Percentiles rank a stretch among this genome's conserved stretches.
These are phyloP conservation scores for Crithidia expoeki DNA, from an alignment of 208 protist genomes.

Conservation along the genomic window DNA sequence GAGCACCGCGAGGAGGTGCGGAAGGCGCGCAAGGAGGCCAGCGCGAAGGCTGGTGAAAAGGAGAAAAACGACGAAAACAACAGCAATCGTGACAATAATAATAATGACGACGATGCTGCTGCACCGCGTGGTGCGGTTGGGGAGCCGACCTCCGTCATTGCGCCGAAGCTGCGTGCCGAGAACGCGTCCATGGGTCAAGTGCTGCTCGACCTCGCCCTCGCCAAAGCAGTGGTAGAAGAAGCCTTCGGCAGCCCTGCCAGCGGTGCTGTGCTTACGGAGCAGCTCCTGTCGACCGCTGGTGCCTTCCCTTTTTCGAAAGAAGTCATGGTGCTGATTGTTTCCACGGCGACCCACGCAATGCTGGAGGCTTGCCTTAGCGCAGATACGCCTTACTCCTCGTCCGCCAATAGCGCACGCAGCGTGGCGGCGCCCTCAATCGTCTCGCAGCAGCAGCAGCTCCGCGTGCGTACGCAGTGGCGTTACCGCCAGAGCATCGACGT, in stretches of 20 bases:
- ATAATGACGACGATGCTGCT: neutral
- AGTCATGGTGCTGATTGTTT: conserved; percentile 40
- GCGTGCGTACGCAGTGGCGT: conserved; percentile 30
- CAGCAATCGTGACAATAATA: conserved; percentile 1
- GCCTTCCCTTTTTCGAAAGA: conserved; percentile 52
- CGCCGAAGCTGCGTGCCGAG: conserved; percentile 51
- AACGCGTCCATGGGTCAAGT: conserved; percentile 64
- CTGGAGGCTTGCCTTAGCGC: conserved; percentile 29
- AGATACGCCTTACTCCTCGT: neutral
- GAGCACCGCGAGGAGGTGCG: conserved; percentile 37
- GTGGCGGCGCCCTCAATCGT: conserved; percentile 20
- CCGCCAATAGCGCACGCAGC: neutral
- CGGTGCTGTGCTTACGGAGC: conserved; percentile 45
- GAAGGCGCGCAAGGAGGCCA: conserved; percentile 29
- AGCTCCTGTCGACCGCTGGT: conserved; percentile 47
- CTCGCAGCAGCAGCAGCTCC: conserved; percentile 29
- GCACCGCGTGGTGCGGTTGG: neutral
- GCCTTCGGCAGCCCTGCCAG: conserved; percentile 60
- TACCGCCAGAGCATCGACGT: conserved; percentile 26
- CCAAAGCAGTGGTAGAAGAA: conserved; percentile 72
- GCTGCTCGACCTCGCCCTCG: conserved; percentile 72
- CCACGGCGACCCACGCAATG: conserved; percentile 36
- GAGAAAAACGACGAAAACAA: neutral
- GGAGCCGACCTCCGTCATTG: conserved; percentile 32
- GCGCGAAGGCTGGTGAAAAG: neutral